Base-by-base conservation (phyloP, 805 yeast genomes). In the Isabelozyma rhagii region DNA sequence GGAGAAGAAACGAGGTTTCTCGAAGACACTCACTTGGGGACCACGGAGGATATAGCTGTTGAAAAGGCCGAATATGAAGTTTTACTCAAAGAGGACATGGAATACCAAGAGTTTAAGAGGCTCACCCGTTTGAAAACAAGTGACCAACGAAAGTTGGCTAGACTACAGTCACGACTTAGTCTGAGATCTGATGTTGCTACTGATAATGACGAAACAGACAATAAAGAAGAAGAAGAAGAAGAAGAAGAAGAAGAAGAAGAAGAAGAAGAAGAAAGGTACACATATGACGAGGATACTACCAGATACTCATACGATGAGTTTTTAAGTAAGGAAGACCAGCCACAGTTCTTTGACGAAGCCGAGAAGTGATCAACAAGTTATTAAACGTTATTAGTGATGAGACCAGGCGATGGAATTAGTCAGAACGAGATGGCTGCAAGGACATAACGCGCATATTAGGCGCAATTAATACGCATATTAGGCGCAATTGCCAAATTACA, bases 21-120 rank as follows among this genome's bases (percentile, higher is more conserved):
- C 44, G 79, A 72, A 11, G 81, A 80, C 1, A 59, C 72, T 7
- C 89, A 85, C 61, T 65, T 85, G 21, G 92, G 92, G 2, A 52
- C 48, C 13, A 47, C 15, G 0, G 48, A 44, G 17, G 71, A 66
- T 47, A 53, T 55, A 2, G 51, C 50, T 6, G 61, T 63, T 8
- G 41, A 45, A n/a, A 51, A 39, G 2, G 46, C 45, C 6, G 58
- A 46, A 5, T 58, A 57, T 25, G 43, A 49, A 38, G 39, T 48
- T 25, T 58, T 54, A 0, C 47, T 50, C 28, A 14, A 46, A 31
- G 60, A 55, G 14, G 60, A 54, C 14, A 49, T 52, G 11, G 57
- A 54, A n/a, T 65, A 65, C 48, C 17, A 46, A n/a, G 42, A 50
- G 10, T 64, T 62, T 43, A 53, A 51, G 17, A 45, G 18, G 43